phyloP scores from a whole-genome alignment of 495 filamentous ascomycete species.

The Aspergillus kassunensis region DNA sequence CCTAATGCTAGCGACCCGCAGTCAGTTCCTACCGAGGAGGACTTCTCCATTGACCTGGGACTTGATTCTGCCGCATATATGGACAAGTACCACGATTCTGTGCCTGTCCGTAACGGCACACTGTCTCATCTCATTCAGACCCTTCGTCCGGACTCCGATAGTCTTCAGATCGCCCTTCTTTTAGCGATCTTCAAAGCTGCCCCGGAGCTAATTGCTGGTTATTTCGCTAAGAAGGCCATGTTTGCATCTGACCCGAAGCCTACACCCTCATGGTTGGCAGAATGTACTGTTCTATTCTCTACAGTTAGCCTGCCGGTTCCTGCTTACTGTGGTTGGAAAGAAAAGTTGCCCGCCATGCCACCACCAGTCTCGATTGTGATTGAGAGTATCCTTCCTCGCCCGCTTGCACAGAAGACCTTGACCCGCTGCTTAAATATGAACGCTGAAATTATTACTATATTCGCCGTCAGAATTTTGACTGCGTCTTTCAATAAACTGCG shows the following conservation, averaged over 20 bases:
- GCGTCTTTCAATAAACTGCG: slow-evolving; percentile 75
- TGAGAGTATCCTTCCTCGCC: slow-evolving; percentile 82
- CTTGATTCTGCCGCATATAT: slow-evolving; percentile 64
- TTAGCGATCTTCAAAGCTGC: slow-evolving; percentile 72
- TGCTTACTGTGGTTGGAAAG: slow-evolving; percentile 60
- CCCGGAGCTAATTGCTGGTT: slow-evolving; percentile 81
- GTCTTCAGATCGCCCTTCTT: slow-evolving; percentile 75
- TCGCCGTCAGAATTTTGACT: slow-evolving; percentile 72
- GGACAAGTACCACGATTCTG: slow-evolving; percentile 57
- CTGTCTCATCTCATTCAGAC: slow-evolving; percentile 70
- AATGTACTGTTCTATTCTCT: slow-evolving; percentile 80
- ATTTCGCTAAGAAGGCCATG: slow-evolving; percentile 72
- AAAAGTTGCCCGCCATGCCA: slow-evolving; percentile 51
- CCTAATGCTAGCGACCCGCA: slow-evolving; percentile 62
- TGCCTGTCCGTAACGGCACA: slow-evolving; percentile 71
- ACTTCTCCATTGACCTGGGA: slow-evolving; percentile 58
- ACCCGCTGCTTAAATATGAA: slow-evolving; percentile 74
- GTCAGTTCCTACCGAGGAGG: slow-evolving; percentile 33
- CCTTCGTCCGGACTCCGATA: slow-evolving; percentile 80
- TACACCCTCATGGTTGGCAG: slow-evolving; percentile 90
- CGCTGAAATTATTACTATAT: slow-evolving; percentile 70
- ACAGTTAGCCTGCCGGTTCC: slow-evolving; percentile 71
- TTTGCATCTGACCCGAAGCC: slow-evolving; percentile 90
- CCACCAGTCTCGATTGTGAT: slow-evolving; percentile 72
- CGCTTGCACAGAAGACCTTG: slow-evolving; percentile 71